Conservation (phyloP, 1,284 basidiomycete genomes). For the Trichosporon sp. region DNA sequence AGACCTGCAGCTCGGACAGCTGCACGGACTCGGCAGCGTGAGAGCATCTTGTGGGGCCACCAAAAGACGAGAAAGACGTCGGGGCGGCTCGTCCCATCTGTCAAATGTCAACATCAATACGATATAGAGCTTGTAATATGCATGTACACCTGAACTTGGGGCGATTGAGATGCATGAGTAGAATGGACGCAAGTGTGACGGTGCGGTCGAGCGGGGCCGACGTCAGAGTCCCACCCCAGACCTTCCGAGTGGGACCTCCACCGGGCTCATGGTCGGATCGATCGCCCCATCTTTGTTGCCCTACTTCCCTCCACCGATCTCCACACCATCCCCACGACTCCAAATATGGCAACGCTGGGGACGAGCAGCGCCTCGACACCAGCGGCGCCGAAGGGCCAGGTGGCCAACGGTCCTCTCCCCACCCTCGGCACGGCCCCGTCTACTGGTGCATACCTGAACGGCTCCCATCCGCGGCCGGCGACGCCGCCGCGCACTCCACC, state of each 20-base stretch:
- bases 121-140: constrained; percentile 17
- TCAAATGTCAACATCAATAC: constrained; percentile 1
- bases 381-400: constrained; percentile 9
- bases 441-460: constrained; percentile 8
- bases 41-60: background rate
- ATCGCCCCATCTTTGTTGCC: constrained; percentile 17
- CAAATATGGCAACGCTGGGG: background rate
- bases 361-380: constrained; percentile 11
- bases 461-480: background rate
- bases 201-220: background rate
- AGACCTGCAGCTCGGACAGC: background rate
- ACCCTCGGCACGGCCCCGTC: constrained; percentile 14
- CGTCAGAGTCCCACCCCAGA: background rate
- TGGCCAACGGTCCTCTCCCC: constrained; percentile 1
- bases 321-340: background rate
- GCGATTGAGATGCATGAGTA: background rate
- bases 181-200: too few relatives aligned
- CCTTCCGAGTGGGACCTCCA: constrained; percentile 3
- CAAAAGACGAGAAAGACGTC: background rate
- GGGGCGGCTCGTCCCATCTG: background rate
- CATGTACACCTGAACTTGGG: constrained; percentile 18
- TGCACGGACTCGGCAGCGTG: background rate
- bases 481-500: constrained; percentile 19
- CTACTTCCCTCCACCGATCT: background rate
- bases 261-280: background rate